A percentile compares a stretch with the other conserved stretches of the same genome.
These are phyloP conservation scores for Musa schizocarpa DNA, from an alignment of 176 grass and related monocot species.

Conservation along the genomic window DNA sequence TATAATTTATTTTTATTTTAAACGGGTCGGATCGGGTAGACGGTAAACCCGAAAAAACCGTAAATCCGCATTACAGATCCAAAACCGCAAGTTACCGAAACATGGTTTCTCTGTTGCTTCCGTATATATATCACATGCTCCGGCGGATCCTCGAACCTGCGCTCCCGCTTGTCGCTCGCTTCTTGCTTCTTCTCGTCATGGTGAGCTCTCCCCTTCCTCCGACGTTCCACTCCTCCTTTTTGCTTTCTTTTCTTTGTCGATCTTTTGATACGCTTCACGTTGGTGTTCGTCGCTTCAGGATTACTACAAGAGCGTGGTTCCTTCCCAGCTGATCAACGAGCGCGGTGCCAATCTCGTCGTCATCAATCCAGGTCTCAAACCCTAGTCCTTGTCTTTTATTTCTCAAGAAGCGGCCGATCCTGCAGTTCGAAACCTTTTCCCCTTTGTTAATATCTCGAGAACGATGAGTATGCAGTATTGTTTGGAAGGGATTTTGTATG, in stretches of 20 bases:
- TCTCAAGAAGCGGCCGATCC: neutral
- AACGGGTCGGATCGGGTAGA: too few relatives aligned
- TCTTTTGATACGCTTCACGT: neutral
- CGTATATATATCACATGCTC: too few relatives aligned
- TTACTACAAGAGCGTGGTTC: conserved; percentile 78
- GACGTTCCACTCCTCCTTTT: neutral
- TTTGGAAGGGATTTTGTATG: neutral
- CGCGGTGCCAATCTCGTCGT: conserved; percentile 83
- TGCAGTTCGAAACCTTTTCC: neutral
- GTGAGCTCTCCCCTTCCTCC: neutral
- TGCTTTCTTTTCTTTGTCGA: neutral
- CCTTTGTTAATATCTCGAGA: neutral
- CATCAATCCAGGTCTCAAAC: conserved; percentile 79
- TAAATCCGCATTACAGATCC: too few relatives aligned
- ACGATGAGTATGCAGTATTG: neutral
- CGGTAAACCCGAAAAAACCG: too few relatives aligned
- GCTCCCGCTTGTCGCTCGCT: neutral
- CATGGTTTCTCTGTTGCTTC: too few relatives aligned
- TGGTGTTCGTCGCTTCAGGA: conserved; percentile 32
- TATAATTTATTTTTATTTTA: too few relatives aligned
- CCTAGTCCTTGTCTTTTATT: conserved; percentile 9
- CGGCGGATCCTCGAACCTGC: too few relatives aligned
- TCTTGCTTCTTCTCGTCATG: neutral
- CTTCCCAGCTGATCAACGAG: conserved; percentile 85
- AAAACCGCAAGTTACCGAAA: too few relatives aligned